A percentile compares a stretch with the other conserved stretches of the same genome.
These are phyloP conservation scores for Sporothrix protearum DNA, from an alignment of 2,329 filamentous ascomycete species.

Conservation along the genomic window DNA sequence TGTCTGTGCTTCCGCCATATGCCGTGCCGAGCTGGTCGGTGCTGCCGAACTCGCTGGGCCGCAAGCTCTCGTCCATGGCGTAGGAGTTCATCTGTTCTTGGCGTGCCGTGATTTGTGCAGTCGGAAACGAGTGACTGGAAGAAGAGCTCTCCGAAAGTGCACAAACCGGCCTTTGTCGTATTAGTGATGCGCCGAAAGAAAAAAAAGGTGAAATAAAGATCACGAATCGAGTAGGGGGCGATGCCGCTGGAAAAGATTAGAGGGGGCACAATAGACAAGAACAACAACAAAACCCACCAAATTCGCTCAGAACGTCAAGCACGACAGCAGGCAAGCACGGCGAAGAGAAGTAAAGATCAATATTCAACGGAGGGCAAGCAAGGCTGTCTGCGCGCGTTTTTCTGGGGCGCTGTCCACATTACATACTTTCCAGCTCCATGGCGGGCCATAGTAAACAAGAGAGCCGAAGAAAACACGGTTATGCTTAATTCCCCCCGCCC, in stretches of 20 bases:
- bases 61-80: background rate
- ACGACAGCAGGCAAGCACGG: background rate
- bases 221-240: too few relatives aligned
- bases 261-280: background rate
- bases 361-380: background rate
- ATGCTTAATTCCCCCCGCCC: conserved; percentile 16
- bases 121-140: background rate
- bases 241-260: too few relatives aligned
- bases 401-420: background rate
- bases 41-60: conserved; percentile 10
- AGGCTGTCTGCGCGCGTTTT: background rate
- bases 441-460: background rate
- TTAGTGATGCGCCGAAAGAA: background rate
- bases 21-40: conserved; percentile 8
- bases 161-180: background rate
- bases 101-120: background rate
- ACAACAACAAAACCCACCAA: background rate
- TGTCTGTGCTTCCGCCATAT: conserved; percentile 19
- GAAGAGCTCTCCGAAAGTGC: background rate
- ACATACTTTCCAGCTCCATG: background rate
- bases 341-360: background rate
- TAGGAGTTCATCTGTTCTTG: background rate
- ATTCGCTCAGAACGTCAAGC: background rate
- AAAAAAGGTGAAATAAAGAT: background rate
- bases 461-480: background rate